phyloP scores from a whole-genome alignment of 2,329 filamentous ascomycete genomes.

The Pyricularia pennisetigena region DNA sequence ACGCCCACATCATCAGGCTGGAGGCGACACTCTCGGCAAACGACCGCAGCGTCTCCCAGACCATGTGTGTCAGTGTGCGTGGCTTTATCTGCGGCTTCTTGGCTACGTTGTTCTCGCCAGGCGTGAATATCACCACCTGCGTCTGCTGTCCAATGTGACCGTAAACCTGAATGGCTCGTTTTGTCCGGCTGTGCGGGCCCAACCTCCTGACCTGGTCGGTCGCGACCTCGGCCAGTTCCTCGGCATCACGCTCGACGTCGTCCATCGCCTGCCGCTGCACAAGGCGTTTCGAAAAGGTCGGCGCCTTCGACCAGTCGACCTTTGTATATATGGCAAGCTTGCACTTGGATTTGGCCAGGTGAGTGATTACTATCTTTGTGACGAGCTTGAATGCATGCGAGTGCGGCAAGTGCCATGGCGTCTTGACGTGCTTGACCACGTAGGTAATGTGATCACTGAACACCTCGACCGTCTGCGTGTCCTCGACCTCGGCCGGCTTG shows the following conservation, averaged over 20 bases:
- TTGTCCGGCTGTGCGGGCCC: conserved; percentile 63
- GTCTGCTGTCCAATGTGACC: conserved; percentile 63
- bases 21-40: conserved; percentile 66
- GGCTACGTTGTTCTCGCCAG: conserved; percentile 26
- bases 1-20: conserved; percentile 67
- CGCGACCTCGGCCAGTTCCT: conserved; percentile 65
- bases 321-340: conserved; percentile 83
- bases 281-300: conserved; percentile 48
- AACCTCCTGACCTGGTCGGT: conserved; percentile 70
- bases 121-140: conserved; percentile 51
- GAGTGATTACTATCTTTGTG: conserved; percentile 88
- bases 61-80: conserved; percentile 55
- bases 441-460: conserved; percentile 67
- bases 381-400: conserved; percentile 70
- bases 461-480: conserved; percentile 80
- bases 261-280: conserved; percentile 65
- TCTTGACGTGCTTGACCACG: conserved; percentile 52
- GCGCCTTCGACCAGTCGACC: conserved; percentile 73
- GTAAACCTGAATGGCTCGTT: conserved; percentile 70
- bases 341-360: conserved; percentile 83
- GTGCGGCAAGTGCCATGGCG: conserved; percentile 78
- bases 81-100: conserved; percentile 51
- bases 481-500: conserved; percentile 55
- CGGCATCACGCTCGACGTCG: conserved; percentile 62
- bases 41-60: conserved; percentile 63